A percentile compares a stretch with the other conserved stretches of the same genome.
Evolutionary conservation across 192 early-diverging fungal genomes (phyloP).

Genomic region (Phlyctochytrium arcticum): DNA sequence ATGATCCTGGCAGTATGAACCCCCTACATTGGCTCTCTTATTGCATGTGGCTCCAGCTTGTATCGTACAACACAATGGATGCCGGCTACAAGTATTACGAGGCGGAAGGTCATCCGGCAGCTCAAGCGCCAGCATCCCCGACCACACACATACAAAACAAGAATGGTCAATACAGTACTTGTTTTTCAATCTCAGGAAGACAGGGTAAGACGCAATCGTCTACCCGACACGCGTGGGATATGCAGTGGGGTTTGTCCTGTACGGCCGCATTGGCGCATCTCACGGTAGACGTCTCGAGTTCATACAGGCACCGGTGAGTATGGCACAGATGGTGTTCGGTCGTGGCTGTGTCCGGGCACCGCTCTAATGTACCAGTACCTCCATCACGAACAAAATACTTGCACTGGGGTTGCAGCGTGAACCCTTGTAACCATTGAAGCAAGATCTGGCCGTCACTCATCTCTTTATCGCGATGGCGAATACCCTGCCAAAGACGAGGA

Average conservation of each 20-base stretch:
- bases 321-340: no score
- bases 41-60: no score
- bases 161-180: no score
- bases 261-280: slow-evolving; percentile 2
- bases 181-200: no score
- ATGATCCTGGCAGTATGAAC: no score
- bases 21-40: no score
- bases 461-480: slow-evolving; percentile 19
- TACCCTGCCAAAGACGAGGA: slow-evolving; percentile 24
- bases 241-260: slow-evolving; percentile 9
- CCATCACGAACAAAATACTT: neutral
- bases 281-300: neutral
- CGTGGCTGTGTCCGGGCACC: neutral
- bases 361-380: neutral
- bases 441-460: slow-evolving; percentile 20
- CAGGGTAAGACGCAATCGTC: neutral
- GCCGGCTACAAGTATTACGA: no score
- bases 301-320: slow-evolving; percentile 16
- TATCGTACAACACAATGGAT: no score
- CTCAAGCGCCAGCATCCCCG: no score
- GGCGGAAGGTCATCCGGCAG: no score
- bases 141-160: no score
- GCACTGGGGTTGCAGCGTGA: slow-evolving; percentile 15
- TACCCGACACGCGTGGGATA: slow-evolving; percentile 8
- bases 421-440: slow-evolving; percentile 11